Conservation (phyloP, 306 rosid species). For the Lotus japonicus region DNA sequence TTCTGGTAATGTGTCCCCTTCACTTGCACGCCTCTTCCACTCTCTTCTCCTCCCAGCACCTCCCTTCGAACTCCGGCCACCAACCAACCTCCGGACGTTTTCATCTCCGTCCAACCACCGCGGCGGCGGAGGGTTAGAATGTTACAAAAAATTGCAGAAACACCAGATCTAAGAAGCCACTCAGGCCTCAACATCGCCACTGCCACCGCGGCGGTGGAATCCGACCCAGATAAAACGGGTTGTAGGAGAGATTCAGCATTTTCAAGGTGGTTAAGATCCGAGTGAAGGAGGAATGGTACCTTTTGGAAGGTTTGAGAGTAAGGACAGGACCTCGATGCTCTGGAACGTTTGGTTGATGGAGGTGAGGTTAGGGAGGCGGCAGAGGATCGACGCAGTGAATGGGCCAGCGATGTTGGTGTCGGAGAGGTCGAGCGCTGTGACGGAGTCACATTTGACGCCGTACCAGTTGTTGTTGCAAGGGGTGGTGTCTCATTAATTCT, state of each 20-base stretch:
- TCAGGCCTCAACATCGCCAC: no score
- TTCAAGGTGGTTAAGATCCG: slow-evolving; percentile 51
- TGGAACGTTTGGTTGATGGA: slow-evolving; percentile 42
- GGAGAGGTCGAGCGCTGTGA: slow-evolving; percentile 52
- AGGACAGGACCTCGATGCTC: slow-evolving; percentile 60
- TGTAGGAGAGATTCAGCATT: slow-evolving; percentile 81
- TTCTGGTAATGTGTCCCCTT: no score
- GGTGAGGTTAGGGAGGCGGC: slow-evolving; percentile 54
- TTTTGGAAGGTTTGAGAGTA: slow-evolving; percentile 56
- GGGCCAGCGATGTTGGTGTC: slow-evolving; percentile 53
- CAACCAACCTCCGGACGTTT: no score
- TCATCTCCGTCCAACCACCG: no score
- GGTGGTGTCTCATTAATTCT: no score
- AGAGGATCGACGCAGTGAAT: slow-evolving; percentile 45
- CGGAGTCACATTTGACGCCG: slow-evolving; percentile 51
- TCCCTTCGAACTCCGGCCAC: no score
- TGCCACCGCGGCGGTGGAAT: no score
- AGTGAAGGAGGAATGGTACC: slow-evolving; percentile 51
- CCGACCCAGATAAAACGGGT: slow-evolving; percentile 72
- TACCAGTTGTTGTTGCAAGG: slow-evolving; percentile 62
- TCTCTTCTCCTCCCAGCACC: no score
- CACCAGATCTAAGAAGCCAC: no score
- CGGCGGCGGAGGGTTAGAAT: no score
- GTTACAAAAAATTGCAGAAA: no score
- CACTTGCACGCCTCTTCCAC: no score